A percentile compares a stretch with the other conserved stretches of the same genome.
These are phyloP conservation scores for Mortierella claussenii DNA, from an alignment of 192 early-diverging fungal species.

Conservation along the genomic window DNA sequence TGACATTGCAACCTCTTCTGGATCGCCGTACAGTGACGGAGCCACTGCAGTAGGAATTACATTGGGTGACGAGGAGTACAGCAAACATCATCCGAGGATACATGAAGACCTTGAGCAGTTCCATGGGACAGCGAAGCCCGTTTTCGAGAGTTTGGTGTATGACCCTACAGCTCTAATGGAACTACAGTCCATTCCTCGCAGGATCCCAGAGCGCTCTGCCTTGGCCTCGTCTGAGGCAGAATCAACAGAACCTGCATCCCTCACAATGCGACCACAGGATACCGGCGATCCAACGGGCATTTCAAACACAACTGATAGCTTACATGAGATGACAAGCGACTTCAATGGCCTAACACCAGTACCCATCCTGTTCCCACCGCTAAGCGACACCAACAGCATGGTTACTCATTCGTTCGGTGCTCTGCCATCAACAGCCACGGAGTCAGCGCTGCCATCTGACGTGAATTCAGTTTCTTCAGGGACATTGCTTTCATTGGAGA, in stretches of 20 bases:
- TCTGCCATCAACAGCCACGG: no score
- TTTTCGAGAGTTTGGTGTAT: slow-evolving; percentile 35
- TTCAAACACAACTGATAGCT: background rate
- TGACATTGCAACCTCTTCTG: slow-evolving; percentile 12
- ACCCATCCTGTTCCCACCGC: slow-evolving; percentile 25
- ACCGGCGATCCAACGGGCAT: background rate
- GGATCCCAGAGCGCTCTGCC: slow-evolving; percentile 18
- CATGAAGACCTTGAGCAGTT: slow-evolving; percentile 30
- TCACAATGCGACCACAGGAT: background rate
- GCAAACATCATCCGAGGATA: slow-evolving; percentile 12
- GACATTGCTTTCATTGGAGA: no score
- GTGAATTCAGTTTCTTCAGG: no score
- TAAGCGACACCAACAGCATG: no score
- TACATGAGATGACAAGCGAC: background rate
- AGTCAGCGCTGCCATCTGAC: no score
- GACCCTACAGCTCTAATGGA: slow-evolving; percentile 41
- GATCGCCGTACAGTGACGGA: background rate
- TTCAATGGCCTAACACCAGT: slow-evolving; percentile 10
- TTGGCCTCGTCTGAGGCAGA: background rate
- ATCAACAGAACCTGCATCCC: background rate
- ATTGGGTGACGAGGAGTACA: slow-evolving; percentile 7
- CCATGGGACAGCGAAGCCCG: slow-evolving; percentile 15
- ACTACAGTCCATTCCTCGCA: slow-evolving; percentile 39
- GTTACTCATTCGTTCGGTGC: no score
- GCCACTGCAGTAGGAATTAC: background rate